These are phyloP conservation scores for Populus hybrid DNA, from an alignment of 441 rosid species.

Conservation along the genomic window DNA sequence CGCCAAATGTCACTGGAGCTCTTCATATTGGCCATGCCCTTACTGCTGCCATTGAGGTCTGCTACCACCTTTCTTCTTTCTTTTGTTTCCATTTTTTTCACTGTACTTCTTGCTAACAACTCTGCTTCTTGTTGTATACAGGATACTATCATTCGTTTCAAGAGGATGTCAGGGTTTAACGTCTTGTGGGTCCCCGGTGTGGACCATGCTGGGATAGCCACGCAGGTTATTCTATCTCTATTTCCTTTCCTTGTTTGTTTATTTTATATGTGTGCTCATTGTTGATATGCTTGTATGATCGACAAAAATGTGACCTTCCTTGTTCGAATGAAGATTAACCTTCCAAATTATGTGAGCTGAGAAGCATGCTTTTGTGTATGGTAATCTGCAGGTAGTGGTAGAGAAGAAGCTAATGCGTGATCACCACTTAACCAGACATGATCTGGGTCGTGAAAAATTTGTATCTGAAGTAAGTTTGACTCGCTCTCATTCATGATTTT, in stretches of 20 bases:
- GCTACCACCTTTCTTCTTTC: background rate
- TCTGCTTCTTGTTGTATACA: conserved; percentile 25
- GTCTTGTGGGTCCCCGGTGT: conserved; percentile 92
- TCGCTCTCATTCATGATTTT: background rate
- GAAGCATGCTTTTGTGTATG: background rate
- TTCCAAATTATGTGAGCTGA: background rate
- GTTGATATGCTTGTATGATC: background rate
- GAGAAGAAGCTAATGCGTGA: conserved; percentile 83
- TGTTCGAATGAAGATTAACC: background rate
- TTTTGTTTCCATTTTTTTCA: conserved; percentile 1
- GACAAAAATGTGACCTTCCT: background rate
- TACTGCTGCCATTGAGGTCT: conserved; percentile 82
- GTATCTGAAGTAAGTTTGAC: conserved; percentile 53
- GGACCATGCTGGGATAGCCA: conserved; percentile 98
- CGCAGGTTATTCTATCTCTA: conserved; percentile 46
- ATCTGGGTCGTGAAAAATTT: conserved; percentile 77
- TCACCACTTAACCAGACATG: conserved; percentile 65
- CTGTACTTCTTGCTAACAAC: conserved; percentile 6
- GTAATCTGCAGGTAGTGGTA: conserved; percentile 57
- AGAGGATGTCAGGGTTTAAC: conserved; percentile 94
- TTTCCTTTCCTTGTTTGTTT: conserved; percentile 5
- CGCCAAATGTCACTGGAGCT: conserved; percentile 98
- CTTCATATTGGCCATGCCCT: conserved; percentile 97
- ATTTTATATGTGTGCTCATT: background rate
- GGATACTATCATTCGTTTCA: conserved; percentile 87